Evolutionary conservation across 768 basidiomycete species (phyloP).

Genomic region (Rubroboletus satanas): DNA sequence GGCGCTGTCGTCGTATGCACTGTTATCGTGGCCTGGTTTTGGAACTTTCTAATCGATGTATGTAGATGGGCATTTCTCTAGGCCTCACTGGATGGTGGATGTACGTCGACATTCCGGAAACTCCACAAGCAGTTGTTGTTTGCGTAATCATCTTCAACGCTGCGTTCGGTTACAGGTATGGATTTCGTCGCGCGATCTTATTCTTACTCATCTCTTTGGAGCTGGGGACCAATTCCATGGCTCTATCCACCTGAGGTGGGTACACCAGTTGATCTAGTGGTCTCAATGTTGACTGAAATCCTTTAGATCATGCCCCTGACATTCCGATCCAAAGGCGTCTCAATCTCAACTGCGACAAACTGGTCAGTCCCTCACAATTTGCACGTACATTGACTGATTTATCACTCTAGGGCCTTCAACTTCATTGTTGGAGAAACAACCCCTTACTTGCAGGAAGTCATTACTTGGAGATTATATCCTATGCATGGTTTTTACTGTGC

Average conservation of each 20-base stretch:
- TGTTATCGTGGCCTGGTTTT: not conserved
- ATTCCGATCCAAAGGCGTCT: constrained; percentile 93
- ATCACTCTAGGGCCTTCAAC: constrained; percentile 60
- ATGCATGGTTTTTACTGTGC: constrained; percentile 95
- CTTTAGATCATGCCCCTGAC: constrained; percentile 81
- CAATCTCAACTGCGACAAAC: constrained; percentile 87
- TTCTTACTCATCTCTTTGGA: constrained; percentile 6
- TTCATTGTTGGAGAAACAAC: constrained; percentile 87
- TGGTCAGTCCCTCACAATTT: constrained; percentile 33
- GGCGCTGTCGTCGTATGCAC: constrained; percentile 72
- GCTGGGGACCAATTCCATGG: constrained; percentile 90
- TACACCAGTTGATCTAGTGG: not conserved
- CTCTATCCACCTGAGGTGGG: constrained; percentile 79
- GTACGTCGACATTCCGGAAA: constrained; percentile 81
- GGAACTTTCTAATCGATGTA: not conserved
- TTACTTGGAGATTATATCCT: constrained; percentile 88
- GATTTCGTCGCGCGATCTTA: not conserved
- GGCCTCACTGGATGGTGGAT: constrained; percentile 89
- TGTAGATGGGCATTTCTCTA: constrained; percentile 77
- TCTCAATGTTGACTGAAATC: constrained; percentile 2
- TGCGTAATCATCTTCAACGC: constrained; percentile 94
- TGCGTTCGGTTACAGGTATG: constrained; percentile 81
- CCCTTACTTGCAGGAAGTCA: constrained; percentile 80
- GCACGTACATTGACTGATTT: constrained; percentile 9
- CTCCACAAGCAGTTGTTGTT: constrained; percentile 81